Evolutionary conservation across 352 stramenopile genomes (phyloP).

Genomic region (Pythium rishiriense): DNA sequence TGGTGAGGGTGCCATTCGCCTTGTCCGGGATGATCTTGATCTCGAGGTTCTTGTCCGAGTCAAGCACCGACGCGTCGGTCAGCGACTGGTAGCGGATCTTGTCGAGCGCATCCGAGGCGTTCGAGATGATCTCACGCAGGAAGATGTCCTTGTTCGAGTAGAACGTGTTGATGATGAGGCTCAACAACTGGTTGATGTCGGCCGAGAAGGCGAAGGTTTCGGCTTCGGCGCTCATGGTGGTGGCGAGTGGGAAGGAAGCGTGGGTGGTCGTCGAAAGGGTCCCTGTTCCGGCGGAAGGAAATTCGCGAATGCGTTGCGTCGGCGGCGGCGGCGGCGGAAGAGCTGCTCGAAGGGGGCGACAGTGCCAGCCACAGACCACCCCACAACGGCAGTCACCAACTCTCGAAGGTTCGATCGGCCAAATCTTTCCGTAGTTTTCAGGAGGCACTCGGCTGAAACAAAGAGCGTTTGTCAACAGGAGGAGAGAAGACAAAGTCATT

Average conservation of each 20-base stretch:
- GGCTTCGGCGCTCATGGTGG: slow-evolving; percentile 83
- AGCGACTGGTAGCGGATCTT: slow-evolving; percentile 98
- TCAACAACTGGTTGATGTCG: slow-evolving; percentile 99
- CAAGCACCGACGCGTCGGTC: slow-evolving; percentile 95
- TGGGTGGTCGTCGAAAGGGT: slow-evolving; percentile 23
- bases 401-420: slow-evolving; percentile 21
- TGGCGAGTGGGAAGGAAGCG: no score
- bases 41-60: slow-evolving; percentile 95
- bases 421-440: slow-evolving; percentile 32
- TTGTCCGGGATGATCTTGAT: slow-evolving; percentile 97
- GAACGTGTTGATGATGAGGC: slow-evolving; percentile 98
- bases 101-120: slow-evolving; percentile 96
- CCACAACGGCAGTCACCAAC: slow-evolving; percentile 12
- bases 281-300: slow-evolving; percentile 46
- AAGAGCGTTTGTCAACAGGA: slow-evolving; percentile 1
- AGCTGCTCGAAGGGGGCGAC: no score
- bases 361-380: slow-evolving; percentile 5
- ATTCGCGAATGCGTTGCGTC: slow-evolving; percentile 48
- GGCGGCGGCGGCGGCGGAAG: neutral
- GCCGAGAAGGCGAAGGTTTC: slow-evolving; percentile 99
- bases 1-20: slow-evolving; percentile 96
- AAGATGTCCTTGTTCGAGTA: slow-evolving; percentile 99
- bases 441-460: neutral
- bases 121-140: slow-evolving; percentile 96
- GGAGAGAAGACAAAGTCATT: no score